These are phyloP conservation scores for Trametes hirsuta DNA, from an alignment of 1,284 basidiomycete genomes.

Conservation along the genomic window DNA sequence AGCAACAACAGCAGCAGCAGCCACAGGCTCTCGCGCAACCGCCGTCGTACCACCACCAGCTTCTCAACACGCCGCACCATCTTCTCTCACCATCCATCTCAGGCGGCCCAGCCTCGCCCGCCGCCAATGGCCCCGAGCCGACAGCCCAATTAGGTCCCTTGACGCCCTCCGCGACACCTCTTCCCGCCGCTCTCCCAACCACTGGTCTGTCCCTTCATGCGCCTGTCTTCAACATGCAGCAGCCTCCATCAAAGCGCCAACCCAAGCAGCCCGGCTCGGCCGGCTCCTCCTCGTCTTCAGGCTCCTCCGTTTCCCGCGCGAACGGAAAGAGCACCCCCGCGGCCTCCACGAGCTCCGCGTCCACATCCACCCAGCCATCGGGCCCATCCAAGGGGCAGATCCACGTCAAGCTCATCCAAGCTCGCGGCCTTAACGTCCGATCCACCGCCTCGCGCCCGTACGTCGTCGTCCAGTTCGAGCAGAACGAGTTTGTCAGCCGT, in stretches of 20 bases:
- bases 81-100: constrained; percentile 35
- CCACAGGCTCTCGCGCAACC: not conserved
- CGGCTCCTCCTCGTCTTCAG: constrained; percentile 37
- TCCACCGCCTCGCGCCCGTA: constrained; percentile 80
- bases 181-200: constrained; percentile 65
- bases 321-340: constrained; percentile 31
- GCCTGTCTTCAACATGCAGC: constrained; percentile 78
- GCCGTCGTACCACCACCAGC: constrained; percentile 43
- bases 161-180: constrained; percentile 43
- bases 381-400: constrained; percentile 76
- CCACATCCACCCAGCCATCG: constrained; percentile 28
- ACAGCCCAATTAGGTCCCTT: constrained; percentile 37
- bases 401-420: constrained; percentile 94
- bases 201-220: constrained; percentile 80
- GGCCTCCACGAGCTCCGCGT: constrained; percentile 14
- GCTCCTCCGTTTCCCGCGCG: constrained; percentile 32
- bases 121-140: constrained; percentile 33
- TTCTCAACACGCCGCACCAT: constrained; percentile 39
- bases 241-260: constrained; percentile 53
- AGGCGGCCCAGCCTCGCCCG: constrained; percentile 30
- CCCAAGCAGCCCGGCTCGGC: constrained; percentile 39
- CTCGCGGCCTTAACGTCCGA: constrained; percentile 81
- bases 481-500: constrained; percentile 96
- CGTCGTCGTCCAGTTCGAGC: constrained; percentile 97
- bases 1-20: constrained; percentile 23